Percentiles rank a stretch among this genome's conserved stretches.
phyloP scores from a whole-genome alignment of 2,329 filamentous ascomycete genomes.

The Plectosphaerella sp. region DNA sequence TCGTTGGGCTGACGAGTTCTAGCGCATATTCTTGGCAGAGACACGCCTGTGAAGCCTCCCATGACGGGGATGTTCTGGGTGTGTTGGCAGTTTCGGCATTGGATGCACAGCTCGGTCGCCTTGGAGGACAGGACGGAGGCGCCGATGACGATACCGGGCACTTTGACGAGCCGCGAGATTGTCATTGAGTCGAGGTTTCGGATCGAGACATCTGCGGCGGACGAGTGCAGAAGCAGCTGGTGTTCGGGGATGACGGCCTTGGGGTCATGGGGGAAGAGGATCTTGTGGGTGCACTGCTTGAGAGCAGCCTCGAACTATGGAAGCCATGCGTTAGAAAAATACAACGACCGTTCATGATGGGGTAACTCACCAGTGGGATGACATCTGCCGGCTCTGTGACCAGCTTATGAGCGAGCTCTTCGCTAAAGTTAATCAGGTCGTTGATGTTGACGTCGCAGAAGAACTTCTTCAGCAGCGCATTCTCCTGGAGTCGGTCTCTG shows the following conservation, averaged over 20 bases:
- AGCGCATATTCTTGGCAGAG: conserved; percentile 74
- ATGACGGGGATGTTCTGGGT: conserved; percentile 66
- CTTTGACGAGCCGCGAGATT: conserved; percentile 90
- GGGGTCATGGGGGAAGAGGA: conserved; percentile 75
- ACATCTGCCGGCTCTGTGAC: conserved; percentile 88
- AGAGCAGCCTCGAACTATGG: conserved; percentile 83
- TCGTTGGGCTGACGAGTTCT: conserved; percentile 62
- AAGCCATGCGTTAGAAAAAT: neutral
- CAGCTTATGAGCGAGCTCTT: conserved; percentile 86
- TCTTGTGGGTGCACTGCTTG: conserved; percentile 86
- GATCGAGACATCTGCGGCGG: conserved; percentile 85
- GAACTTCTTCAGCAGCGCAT: conserved; percentile 89
- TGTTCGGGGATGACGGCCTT: conserved; percentile 76
- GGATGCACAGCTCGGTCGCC: conserved; percentile 78
- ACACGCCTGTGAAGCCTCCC: conserved; percentile 83
- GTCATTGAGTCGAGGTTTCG: conserved; percentile 89
- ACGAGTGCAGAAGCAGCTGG: conserved; percentile 91
- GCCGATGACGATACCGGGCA: conserved; percentile 95
- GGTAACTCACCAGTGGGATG: conserved; percentile 70
- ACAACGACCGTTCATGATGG: neutral
- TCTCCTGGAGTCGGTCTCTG: conserved; percentile 93
- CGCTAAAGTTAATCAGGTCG: conserved; percentile 92
- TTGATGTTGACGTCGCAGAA: conserved; percentile 95
- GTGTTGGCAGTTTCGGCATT: conserved; percentile 83
- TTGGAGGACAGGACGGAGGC: conserved; percentile 96